Evolutionary conservation across 106 monocot genomes (phyloP).

Genomic region (Phalaenopsis aphrodite): DNA sequence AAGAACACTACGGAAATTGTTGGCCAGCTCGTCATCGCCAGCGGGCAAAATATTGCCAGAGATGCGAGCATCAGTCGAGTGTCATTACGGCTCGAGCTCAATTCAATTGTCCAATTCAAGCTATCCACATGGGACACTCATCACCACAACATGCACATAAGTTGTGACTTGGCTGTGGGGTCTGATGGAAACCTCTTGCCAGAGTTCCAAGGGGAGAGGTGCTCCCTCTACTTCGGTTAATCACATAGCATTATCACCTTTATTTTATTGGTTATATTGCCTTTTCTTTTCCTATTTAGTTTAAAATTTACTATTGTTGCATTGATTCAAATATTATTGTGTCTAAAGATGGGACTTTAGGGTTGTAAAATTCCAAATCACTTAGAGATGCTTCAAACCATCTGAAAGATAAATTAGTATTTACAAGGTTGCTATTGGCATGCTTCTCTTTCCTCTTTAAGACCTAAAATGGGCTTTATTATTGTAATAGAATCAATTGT

Average conservation of each 20-base stretch:
- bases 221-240: conserved; percentile 41
- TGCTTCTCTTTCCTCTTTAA: too few species aligned
- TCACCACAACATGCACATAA: conserved; percentile 38
- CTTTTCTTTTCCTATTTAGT: neutral
- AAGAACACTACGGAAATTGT: conserved; percentile 53
- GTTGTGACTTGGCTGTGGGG: conserved; percentile 32
- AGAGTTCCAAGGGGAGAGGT: conserved; percentile 20
- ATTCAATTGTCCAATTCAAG: conserved; percentile 34
- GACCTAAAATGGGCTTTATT: too few species aligned
- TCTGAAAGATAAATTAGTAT: too few species aligned
- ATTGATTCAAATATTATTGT: neutral
- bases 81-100: conserved; percentile 33
- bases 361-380: neutral
- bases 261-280: neutral
- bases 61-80: conserved; percentile 12
- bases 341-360: neutral
- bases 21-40: conserved; percentile 19
- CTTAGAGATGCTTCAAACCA: too few species aligned
- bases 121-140: conserved; percentile 44
- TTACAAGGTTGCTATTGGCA: too few species aligned
- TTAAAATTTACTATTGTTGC: neutral
- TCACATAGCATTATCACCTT: neutral
- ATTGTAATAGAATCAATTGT: too few species aligned
- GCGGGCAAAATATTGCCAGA: neutral
- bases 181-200: conserved; percentile 34